A percentile compares a stretch with the other conserved stretches of the same genome.
These are phyloP conservation scores for Nannochloropsis salina DNA, from an alignment of 108 stramenopile species.

Conservation along the genomic window DNA sequence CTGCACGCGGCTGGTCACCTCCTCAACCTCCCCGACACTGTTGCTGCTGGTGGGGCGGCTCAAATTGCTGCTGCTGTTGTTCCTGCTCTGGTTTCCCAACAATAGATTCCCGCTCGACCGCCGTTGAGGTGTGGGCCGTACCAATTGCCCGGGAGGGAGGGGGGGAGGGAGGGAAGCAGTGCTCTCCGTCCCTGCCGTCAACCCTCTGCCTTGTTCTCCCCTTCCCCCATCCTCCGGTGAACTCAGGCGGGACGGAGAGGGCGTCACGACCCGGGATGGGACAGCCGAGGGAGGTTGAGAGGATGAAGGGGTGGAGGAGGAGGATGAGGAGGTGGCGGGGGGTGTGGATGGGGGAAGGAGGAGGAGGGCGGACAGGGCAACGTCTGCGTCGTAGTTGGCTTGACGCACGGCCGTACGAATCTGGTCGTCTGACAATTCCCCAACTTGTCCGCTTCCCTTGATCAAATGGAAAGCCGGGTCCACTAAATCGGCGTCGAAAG, in stretches of 20 bases:
- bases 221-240: neutral
- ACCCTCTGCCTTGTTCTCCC: neutral
- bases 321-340: neutral
- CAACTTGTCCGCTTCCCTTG: neutral
- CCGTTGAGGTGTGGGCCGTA: neutral
- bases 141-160: neutral
- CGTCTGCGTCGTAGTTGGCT: neutral
- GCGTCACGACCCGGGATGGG: neutral
- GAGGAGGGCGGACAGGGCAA: neutral
- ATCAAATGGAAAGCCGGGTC: neutral
- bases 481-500: neutral
- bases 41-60: neutral
- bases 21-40: too few species aligned
- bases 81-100: neutral
- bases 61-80: neutral
- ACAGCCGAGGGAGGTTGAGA: neutral
- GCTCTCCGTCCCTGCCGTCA: neutral
- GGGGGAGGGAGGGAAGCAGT: neutral
- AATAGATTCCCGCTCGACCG: neutral
- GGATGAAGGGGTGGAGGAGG: neutral
- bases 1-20: too few species aligned
- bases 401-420: conserved; percentile 1
- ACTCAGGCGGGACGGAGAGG: neutral
- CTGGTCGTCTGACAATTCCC: neutral
- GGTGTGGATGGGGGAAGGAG: neutral